Conservation (phyloP, 1,284 basidiomycete species). For the Amylostereum areolatum region DNA sequence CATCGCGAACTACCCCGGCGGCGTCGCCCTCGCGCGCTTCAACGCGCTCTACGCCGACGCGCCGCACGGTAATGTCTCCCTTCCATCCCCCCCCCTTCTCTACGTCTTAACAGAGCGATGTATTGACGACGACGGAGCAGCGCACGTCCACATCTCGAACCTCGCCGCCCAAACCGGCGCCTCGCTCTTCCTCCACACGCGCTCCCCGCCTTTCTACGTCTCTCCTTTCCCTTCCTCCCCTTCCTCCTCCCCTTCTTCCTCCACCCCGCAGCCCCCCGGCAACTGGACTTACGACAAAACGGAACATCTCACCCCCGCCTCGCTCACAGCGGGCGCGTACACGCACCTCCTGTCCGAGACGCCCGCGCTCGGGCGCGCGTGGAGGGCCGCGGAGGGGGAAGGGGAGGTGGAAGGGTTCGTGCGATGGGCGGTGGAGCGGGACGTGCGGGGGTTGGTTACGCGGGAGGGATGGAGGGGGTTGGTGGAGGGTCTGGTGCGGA, state of each 20-base stretch:
- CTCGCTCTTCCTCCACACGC: conserved; percentile 78
- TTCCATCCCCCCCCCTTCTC: background rate
- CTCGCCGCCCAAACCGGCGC: conserved; percentile 88
- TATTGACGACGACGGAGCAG: conserved; percentile 18
- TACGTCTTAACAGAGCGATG: background rate
- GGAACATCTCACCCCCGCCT: conserved; percentile 47
- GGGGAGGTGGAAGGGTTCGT: conserved; percentile 47
- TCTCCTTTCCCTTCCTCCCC: conserved; percentile 21
- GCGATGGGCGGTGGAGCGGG: conserved; percentile 33
- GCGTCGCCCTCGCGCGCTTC: conserved; percentile 62
- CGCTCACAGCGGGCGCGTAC: conserved; percentile 34
- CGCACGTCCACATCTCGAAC: conserved; percentile 75
- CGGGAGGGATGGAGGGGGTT: conserved; percentile 16
- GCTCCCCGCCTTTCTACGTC: conserved; percentile 45
- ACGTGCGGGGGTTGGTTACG: conserved; percentile 13
- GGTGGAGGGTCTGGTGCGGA: conserved; percentile 28
- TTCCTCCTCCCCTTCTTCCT: conserved; percentile 14
- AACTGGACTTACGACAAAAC: conserved; percentile 77
- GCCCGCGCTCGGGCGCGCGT: conserved; percentile 5
- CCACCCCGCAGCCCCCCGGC: conserved; percentile 9
- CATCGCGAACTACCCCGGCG: conserved; percentile 86
- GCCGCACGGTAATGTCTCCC: conserved; percentile 23
- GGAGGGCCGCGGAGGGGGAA: conserved; percentile 7
- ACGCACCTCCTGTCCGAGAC: conserved; percentile 61
- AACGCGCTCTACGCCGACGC: conserved; percentile 42